Base-by-base conservation (phyloP, 805 yeast genomes). In the Cyberlindnera samutprakarnensis region DNA sequence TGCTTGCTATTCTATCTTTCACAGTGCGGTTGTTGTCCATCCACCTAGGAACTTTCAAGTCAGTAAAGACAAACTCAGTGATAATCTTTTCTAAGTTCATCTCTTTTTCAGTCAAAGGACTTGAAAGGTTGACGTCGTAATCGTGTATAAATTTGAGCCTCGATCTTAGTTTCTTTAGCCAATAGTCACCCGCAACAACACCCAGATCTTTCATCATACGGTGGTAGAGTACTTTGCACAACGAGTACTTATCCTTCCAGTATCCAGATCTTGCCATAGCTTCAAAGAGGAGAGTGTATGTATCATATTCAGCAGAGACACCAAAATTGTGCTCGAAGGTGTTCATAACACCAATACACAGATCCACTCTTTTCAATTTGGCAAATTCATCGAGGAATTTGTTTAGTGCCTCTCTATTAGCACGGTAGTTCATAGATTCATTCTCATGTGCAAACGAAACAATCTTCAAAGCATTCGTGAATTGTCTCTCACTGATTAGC, bases 201-300 rank as follows among this genome's bases (percentile, higher is more conserved):
- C 46, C 43, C 7, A 42, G 14, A 23, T 41, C 43, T 7, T 25
- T 31, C 8, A 43, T 13, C 48, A 45, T 46, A n/a, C 41, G 32
- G 11, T 46, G 41, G n/a, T 59, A 41, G 19, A 49, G 37, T 13
- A 52, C 33, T 14, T 56, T 48, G 7, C 53, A 31, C 3, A 43
- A 39, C 1, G 44, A 23, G 18, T 50, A 51, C 14, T 56, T 45
- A 10, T 41, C 33, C 7, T 28, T 23, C 41, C 54, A 49, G 26
- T 47, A 51, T 0, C 64, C 68, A 14, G 55, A 47, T 15, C 49
- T 54, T 2, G 59, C 56, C 4, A 61, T 32, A 6, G 57, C 32
- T 36, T 57, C 60, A 46, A 62, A 54, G 5, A 65, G 39, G 23
- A 56, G 38, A 16, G 54, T 54, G 28, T 61, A 64, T 1, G 54